Base-by-base conservation (phyloP, 371 early-diverging fungal genomes). In the Massospora cicadina region DNA sequence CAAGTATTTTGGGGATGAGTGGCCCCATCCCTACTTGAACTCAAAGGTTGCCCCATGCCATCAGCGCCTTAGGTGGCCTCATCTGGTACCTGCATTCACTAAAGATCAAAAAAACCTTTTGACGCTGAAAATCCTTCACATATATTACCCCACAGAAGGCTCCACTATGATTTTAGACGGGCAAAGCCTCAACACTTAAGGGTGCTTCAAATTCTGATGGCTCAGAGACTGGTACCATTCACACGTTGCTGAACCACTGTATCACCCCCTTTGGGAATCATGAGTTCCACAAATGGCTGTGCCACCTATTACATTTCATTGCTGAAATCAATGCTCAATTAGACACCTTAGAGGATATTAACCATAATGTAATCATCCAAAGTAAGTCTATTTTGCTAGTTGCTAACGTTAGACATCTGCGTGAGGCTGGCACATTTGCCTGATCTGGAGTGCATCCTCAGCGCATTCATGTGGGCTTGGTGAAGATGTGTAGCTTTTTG, bases 101-200 rank as follows among this genome's bases (percentile, higher is more conserved):
- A 25, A 92, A 90, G 72, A 74, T 94, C 24, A 96, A 98, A 67
- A 70, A 23, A 87, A 88, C 53, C 75, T 95, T n/a, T 70, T 93
- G 17, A 87, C 94, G 0, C 81, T 88, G 33, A 77, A 81, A 33
- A 91, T 93, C 71, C 81, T 98, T 63, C 71, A 77, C 29, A 33
- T 70, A 7, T 98, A 94, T 70, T 81, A 87, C 56, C 90, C 91
- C n/a, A 76, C 88, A 54, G 79, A 81, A 13, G 74, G 78, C 33
- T 70, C 72, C 1, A 72, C 79, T 0, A 74, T 98, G 29, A 78
- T 92, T 1, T 77, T 99, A 32, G 99, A 99, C 69, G 96, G 95
- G 0, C 91, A 91, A 65, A 92, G 98, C 0, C 73, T 99, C 73
- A 83, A 33, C 98, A 98, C 68, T 74, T 99, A 33, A 98, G 98